Conservation (phyloP, 768 basidiomycete genomes). For the Multifurca ochricompacta region DNA sequence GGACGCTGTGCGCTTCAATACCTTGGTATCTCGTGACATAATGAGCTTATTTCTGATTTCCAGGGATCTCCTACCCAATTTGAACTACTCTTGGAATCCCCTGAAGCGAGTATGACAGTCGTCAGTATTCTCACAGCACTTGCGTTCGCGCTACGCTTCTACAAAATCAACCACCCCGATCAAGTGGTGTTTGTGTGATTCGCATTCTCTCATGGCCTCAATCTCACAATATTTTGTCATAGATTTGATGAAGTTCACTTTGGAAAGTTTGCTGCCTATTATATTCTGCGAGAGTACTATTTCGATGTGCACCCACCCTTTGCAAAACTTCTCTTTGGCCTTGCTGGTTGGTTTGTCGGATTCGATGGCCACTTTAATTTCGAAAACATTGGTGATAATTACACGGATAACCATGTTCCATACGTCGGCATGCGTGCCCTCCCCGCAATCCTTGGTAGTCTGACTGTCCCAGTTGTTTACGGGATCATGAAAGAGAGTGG, state of each 20-base stretch:
- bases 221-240: conserved; percentile 8
- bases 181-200: conserved; percentile 73
- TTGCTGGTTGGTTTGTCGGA: conserved; percentile 94
- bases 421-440: conserved; percentile 91
- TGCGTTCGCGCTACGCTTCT: conserved; percentile 82
- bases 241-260: conserved; percentile 99
- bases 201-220: not conserved
- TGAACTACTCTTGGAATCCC: conserved; percentile 56
- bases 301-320: conserved; percentile 99
- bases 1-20: conserved; percentile 5
- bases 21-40: not conserved
- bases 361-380: conserved; percentile 93
- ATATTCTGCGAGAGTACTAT: conserved; percentile 90
- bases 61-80: conserved; percentile 51
- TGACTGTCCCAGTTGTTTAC: conserved; percentile 88
- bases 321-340: conserved; percentile 89
- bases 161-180: conserved; percentile 91
- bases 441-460: conserved; percentile 83
- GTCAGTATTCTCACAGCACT: conserved; percentile 59
- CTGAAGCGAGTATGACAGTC: conserved; percentile 53
- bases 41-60: not conserved
- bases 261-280: conserved; percentile 95
- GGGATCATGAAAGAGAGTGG: conserved; percentile 98
- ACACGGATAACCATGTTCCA: conserved; percentile 78
- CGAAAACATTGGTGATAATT: conserved; percentile 92